Percentiles rank a stretch among this genome's conserved stretches.
These are phyloP conservation scores for Blastomyces gilchristii DNA, from an alignment of 2,329 filamentous ascomycete species.

Conservation along the genomic window DNA sequence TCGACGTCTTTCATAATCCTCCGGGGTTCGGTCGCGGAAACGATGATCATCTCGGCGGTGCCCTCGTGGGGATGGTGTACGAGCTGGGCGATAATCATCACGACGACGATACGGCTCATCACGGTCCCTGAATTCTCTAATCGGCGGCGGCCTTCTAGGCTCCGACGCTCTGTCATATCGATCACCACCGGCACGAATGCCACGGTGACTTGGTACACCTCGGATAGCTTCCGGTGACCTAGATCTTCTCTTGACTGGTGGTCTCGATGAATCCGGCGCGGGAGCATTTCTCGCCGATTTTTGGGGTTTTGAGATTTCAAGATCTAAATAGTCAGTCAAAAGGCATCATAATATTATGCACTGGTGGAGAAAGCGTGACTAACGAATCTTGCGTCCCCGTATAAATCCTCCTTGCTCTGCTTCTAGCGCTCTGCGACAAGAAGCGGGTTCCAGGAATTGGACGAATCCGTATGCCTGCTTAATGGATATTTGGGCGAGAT, in stretches of 20 bases:
- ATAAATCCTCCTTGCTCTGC: constrained; percentile 71
- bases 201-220: constrained; percentile 26
- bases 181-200: constrained; percentile 26
- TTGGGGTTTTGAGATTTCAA: constrained; percentile 74
- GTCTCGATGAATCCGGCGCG: constrained; percentile 24
- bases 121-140: constrained; percentile 37
- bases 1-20: constrained; percentile 43
- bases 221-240: constrained; percentile 53
- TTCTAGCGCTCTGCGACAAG: constrained; percentile 65
- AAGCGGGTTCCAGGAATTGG: constrained; percentile 69
- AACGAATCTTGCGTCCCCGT: constrained; percentile 86
- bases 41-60: constrained; percentile 56
- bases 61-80: constrained; percentile 51
- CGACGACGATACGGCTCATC: constrained; percentile 43
- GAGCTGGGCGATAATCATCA: constrained; percentile 56
- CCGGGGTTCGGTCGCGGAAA: constrained; percentile 35
- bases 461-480: constrained; percentile 97
- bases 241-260: constrained; percentile 40
- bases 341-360: neutral
- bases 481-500: constrained; percentile 85
- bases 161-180: constrained; percentile 37
- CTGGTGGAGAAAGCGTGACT: constrained; percentile 34
- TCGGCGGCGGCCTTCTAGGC: constrained; percentile 27
- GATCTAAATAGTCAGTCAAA: constrained; percentile 46
- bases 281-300: constrained; percentile 53